A percentile compares a stretch with the other conserved stretches of the same genome.
These are phyloP conservation scores for Adansonia gregorii DNA, from an alignment of 441 rosid species.

Conservation along the genomic window DNA sequence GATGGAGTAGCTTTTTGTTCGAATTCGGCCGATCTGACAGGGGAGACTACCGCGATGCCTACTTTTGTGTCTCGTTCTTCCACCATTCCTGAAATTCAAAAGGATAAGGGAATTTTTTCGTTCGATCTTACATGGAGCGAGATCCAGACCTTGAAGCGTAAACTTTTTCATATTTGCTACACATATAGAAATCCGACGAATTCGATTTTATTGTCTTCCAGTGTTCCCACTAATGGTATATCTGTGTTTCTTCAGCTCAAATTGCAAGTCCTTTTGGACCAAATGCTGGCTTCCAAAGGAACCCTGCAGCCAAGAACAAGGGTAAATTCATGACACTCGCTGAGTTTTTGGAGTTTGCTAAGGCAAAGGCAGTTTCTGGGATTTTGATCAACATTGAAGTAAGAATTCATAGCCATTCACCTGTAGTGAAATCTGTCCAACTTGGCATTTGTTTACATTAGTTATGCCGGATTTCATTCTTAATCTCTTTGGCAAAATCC, in stretches of 20 bases:
- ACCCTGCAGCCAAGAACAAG: slow-evolving; percentile 64
- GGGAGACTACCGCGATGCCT: slow-evolving; percentile 61
- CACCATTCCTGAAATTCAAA: slow-evolving; percentile 65
- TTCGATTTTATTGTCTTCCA: not conserved
- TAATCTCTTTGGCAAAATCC: not conserved
- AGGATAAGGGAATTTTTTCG: slow-evolving; percentile 68
- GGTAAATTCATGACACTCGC: slow-evolving; percentile 40
- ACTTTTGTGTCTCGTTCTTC: slow-evolving; percentile 56
- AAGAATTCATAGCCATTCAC: slow-evolving; percentile 16
- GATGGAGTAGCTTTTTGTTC: slow-evolving; percentile 84
- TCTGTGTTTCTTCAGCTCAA: slow-evolving; percentile 59
- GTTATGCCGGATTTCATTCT: not conserved
- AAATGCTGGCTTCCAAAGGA: slow-evolving; percentile 42
- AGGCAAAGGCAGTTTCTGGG: slow-evolving; percentile 71
- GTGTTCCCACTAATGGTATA: not conserved
- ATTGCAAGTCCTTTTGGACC: slow-evolving; percentile 55
- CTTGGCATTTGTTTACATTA: not conserved
- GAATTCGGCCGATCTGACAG: slow-evolving; percentile 61
- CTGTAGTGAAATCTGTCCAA: not conserved
- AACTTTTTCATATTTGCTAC: slow-evolving; percentile 18
- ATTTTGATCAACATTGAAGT: slow-evolving; percentile 76
- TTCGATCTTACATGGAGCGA: slow-evolving; percentile 90
- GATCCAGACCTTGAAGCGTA: slow-evolving; percentile 79
- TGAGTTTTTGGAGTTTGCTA: slow-evolving; percentile 46
- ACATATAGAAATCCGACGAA: too few relatives aligned